phyloP scores from a whole-genome alignment of 129 eudicot genomes.

The Lonicera japonica region DNA sequence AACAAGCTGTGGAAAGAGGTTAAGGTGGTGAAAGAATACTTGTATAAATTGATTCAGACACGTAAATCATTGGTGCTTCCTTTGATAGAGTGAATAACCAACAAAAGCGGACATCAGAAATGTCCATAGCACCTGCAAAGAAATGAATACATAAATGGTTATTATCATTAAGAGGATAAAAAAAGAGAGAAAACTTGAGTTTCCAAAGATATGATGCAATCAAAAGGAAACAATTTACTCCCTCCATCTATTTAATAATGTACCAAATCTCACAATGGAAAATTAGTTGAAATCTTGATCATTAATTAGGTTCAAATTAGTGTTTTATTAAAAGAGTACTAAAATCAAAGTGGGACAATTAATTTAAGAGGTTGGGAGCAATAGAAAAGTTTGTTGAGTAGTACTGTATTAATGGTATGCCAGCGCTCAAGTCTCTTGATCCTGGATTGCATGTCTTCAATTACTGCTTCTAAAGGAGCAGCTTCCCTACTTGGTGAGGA shows the following conservation, averaged over 20 bases:
- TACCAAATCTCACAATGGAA: too few species aligned
- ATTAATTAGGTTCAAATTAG: too few species aligned
- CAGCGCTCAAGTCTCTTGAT: constrained; percentile 83
- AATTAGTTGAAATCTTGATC: too few species aligned
- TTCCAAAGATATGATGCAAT: not conserved
- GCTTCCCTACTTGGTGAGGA: constrained; percentile 78
- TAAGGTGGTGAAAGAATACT: not conserved
- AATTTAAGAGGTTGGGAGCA: too few species aligned
- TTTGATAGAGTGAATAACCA: constrained; percentile 88
- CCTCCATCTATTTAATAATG: too few species aligned
- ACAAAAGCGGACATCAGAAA: constrained; percentile 88
- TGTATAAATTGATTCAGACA: constrained; percentile 8
- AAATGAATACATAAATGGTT: not conserved
- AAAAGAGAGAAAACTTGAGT: not conserved
- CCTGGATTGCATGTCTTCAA: constrained; percentile 93
- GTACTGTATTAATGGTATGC: constrained; percentile 88
- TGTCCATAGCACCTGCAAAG: constrained; percentile 83
- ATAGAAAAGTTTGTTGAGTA: constrained; percentile 4
- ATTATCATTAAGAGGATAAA: not conserved
- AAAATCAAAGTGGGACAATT: too few species aligned
- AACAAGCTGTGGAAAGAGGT: not conserved
- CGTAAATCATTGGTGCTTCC: constrained; percentile 47
- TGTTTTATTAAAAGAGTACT: too few species aligned
- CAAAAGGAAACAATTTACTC: constrained; percentile 3
- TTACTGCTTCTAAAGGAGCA: constrained; percentile 57